phyloP scores from a whole-genome alignment of 805 yeast species.

The Yamadazyma olivae region DNA sequence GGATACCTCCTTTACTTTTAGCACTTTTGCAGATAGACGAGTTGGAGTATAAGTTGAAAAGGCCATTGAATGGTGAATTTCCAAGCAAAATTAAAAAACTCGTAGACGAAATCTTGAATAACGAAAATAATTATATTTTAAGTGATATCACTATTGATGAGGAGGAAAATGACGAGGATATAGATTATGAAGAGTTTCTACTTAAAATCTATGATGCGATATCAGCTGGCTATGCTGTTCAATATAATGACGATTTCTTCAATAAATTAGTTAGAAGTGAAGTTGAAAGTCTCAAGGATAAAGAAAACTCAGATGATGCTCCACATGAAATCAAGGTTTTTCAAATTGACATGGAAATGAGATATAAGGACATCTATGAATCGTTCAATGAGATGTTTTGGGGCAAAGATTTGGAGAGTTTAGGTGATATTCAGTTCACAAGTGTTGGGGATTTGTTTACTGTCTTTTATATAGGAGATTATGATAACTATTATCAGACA shows the following conservation, averaged over 20 bases:
- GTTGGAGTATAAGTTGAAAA: constrained; percentile 5
- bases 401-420: constrained; percentile 25
- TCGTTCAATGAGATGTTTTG: constrained; percentile 36
- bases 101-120: constrained; percentile 3
- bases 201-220: constrained; percentile 15
- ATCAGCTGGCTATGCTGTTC: constrained; percentile 1
- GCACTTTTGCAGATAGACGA: constrained; percentile 11
- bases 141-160: constrained; percentile 9
- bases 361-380: constrained; percentile 24
- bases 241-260: constrained; percentile 6
- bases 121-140: constrained; percentile 5
- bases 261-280: constrained; percentile 19
- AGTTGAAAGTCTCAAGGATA: constrained; percentile 20
- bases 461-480: constrained; percentile 26
- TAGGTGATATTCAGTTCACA: constrained; percentile 27
- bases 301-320: constrained; percentile 6
- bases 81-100: constrained; percentile 1
- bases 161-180: background rate
- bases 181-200: constrained; percentile 20
- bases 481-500: constrained; percentile 10
- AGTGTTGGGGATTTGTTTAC: constrained; percentile 30
- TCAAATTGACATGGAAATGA: constrained; percentile 30
- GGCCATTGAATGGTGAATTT: constrained; percentile 2
- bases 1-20: constrained; percentile 7
- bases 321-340: constrained; percentile 20